Base-by-base conservation (phyloP, 371 early-diverging fungal genomes). In the Haplosporangium sp. region DNA sequence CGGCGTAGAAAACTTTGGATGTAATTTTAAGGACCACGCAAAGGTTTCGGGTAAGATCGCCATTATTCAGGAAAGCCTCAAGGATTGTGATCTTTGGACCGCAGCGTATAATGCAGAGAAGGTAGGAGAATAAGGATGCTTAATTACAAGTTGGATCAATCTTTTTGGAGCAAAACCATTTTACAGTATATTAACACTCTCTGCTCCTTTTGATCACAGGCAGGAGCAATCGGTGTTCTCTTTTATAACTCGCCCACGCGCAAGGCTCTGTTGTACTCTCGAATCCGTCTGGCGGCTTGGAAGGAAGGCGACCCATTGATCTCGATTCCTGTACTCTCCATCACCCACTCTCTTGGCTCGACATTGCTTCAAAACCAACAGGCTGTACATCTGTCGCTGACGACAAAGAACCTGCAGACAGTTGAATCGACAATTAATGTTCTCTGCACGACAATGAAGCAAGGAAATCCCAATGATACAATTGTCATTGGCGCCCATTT, bases 281-380 rank as follows among this genome's bases (percentile, higher is more conserved):
- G 82, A 8, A 73, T 82, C 29, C 71, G 83, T 23, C 60, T 73
- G 48, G 21, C 57, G 13, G 81, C 67, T 14, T 83, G 83, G 83
- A 82, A 82, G 55, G 75, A 83, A 43, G 82, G 83, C 41, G 83
- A 77, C 56, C 75, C 75, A 0, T 48, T 74, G 53, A 74, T 74
- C n/a, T 43, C 54, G 37, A 74, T 74, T 55, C 75, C 75, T 7
- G 65, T 65, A n/a, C 50, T 74, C n/a, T 64, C 75, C 5, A 64
- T 69, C 54, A 65, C 75, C 43, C 65, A 70, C 42, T 75, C 76
- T 14, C 50, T 75, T 13, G 76, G 76, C 13, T 42, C 43, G 13
- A 70, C 70, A 6, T 58, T 75, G 37, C 21, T 69, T 40, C 66
- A 70, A 42, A 75, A 67, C 63, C 57, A 75, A 29, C 66, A 70